Evolutionary conservation across 106 monocot genomes (phyloP), one percentile per base, ranked within the genome.

Genomic region (Acanthochlamys bracteata): DNA sequence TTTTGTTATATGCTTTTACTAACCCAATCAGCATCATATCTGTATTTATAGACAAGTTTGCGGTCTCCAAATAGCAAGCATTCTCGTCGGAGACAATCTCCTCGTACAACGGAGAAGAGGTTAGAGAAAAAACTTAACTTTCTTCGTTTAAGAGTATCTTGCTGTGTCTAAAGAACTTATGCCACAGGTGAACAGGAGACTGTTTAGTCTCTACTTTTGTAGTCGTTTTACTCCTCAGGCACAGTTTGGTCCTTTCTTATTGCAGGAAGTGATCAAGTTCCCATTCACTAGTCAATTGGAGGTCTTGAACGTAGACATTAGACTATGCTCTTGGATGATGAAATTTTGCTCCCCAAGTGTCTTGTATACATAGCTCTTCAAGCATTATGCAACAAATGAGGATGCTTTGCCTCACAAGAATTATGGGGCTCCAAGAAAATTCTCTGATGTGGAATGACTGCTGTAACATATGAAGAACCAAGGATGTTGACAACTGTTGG

Each of bases 41-140:
- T 79, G 20, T 65, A 82, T 92, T 76, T 88, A 47, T 88, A 93
- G 92, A 93, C 92, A 76, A 78, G 70, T 55, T 73, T 93, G 79
- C 75, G 88, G 84, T 93, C 92, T 80, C 92, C 88, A 75, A 79
- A 58, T 85, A 80, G 79, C 79, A 93, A 88, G 84, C 84, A 93
- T 82, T 84, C 92, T 71, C 92, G 88, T 64, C 79, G 73, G 79
- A 82, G 84, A 73, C 79, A 88, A 79, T 84, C 87, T 73, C 81
- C 88, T 57, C 70, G 76, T 74, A 77, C 88, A 67, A 73, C 85
- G 46, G 66, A 77, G 0, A 70, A 60, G 47, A 93, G 88, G 92
- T 92, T 82, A 76, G 84, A 66, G 84, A 66, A 41, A 41, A 39
- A 22, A 2, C 66, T 33, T 26, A 49, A 25, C 66, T 70, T 68